Base-by-base conservation (phyloP, 1,284 basidiomycete genomes). In the Trichosporon faecale region DNA sequence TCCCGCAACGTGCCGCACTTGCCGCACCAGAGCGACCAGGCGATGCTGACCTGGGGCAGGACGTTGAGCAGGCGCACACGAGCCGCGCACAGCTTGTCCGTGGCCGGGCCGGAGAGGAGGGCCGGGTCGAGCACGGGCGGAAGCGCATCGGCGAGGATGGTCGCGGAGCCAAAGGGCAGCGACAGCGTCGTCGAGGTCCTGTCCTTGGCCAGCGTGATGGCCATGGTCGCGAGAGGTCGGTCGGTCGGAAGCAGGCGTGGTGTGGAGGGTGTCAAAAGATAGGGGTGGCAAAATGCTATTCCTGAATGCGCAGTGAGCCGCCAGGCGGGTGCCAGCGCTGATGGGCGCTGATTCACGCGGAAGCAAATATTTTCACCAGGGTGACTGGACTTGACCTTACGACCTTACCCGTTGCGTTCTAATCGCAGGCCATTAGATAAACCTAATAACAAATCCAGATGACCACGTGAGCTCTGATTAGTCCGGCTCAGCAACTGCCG, bases 11-110 rank as follows among this genome's bases (percentile, higher is more conserved):
- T 64, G 12, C 72, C 72, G 61, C 72, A 73, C 6, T 40, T 60
- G 23, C 66, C 66, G 33, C 77, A 35, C 82, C 82, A 73, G 76
- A 82, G 12, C 29, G 65, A 66, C 73, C 69, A 73, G 75, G 80
- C 76, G 73, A 80, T 72, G 74, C 75, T 23, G 67, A 68, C 46
- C 27, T 18, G 33, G 14, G 71, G 72, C 16, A 68, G 65, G 37
- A 69, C 64, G 27, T 57, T 57, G 5, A 69, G 69, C 18, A 73
- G 73, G 49, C 57, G 68, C 21, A 67, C 71, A 11, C 72, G 72
- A 4, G 72, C 72, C 3, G 49, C 66, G 52, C 70, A 66, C 27
- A 73, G 63, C 29, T 69, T 65, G 66, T 73, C 68, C 2, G 64
- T 33, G 6, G 72, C 68, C 4, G 46, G 18, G 4, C 65, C 61